Base-by-base conservation (phyloP, 768 basidiomycete genomes). In the Lentinula sp. region DNA sequence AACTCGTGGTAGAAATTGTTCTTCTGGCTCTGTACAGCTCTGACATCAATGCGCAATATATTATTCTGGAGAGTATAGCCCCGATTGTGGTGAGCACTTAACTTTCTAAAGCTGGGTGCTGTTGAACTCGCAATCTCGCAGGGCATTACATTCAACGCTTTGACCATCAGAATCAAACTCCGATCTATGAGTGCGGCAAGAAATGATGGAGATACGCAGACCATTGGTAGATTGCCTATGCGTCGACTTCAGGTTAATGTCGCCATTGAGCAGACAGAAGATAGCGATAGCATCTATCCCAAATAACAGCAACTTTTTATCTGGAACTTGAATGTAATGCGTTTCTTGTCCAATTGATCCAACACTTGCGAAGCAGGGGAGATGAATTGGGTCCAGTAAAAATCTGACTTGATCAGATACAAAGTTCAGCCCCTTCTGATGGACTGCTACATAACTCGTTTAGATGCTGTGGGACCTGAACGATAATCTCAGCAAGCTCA, bases 11-110 rank as follows among this genome's bases (percentile, higher is more conserved):
- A 9, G 62, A 67, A 35, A 63, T 65, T 35, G 18, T 69, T 13
- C 62, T 67, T 10, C 62, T 69, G 11, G 59, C 58, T 7, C 40
- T 69, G 5, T 67, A 67, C 35, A 51, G 58, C 3, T 52, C 57
- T n/a, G 52, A 60, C 39, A 57, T 59, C 48, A 69, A 67, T 40
- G 66, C 63, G 13, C 66, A 66, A 34, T 67, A 65, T 21, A 63
- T 67, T 11, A 10, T 67, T 2, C 59, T 67, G 5, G 66, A 69
- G 32, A 57, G 53, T 13, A 50, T 66, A 4, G 65, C 65, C 0
- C 63, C 68, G 0, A 48, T 60, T 43, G 62, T 67, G 2, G 66
- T 65, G 42, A 13, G 63, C 50, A 3, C 5, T 15, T 11, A 4
- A 13, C 37, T 39, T 39, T 13, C 37, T 39, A 13, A 39, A 39